Base-by-base conservation (phyloP, 2,329 filamentous ascomycete genomes). In the Diaporthe sp. region DNA sequence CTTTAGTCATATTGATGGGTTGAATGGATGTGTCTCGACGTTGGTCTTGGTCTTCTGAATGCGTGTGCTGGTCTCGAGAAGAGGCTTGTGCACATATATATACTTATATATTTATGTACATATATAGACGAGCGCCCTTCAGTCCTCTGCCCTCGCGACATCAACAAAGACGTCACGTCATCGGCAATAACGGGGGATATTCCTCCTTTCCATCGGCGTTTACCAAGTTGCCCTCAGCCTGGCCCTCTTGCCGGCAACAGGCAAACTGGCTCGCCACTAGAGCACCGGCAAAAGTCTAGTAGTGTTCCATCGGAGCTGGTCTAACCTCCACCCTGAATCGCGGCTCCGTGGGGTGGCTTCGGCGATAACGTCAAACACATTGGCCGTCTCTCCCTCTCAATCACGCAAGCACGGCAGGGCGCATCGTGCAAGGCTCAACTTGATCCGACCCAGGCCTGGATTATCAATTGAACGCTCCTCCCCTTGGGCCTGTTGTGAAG, bases 1-100 rank as follows among this genome's bases (percentile, higher is more conserved):
- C 82, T 77, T 87, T 87, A 72, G 85, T 82, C 86, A 87, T 87
- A 63, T 77, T 83, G 73, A 66, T 35, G 50, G 25, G 25, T 30
- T 42, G n/a, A 25, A 17, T 44, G 6, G 30, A 3, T 13, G 27
- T 25, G 15, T 27, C 47, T 51, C 42, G 22, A 13, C 19, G 25
- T 27, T 15, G 19, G 19, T 47, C 44, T 47, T 22, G 44, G 22
- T 47, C 12, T 37, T n/a, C 19, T 51, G 15, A 15, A 10, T 10
- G 13, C n/a, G n/a, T 6, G 19, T 7, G 30, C 13, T 37, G 44
- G 30, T 66, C 22, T 25, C 19, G 30, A n/a, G 39, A 32, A 65
- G 22, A 27, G 37, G 15, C n/a, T 19, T 51, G 13, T 66, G 59
- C 27, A 25, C 42, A 47, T 47, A 27, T 61, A n/a, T n/a, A 7